Evolutionary conservation across 1,284 basidiomycete species (phyloP).

Genomic region (Ustilago cynodontis): DNA sequence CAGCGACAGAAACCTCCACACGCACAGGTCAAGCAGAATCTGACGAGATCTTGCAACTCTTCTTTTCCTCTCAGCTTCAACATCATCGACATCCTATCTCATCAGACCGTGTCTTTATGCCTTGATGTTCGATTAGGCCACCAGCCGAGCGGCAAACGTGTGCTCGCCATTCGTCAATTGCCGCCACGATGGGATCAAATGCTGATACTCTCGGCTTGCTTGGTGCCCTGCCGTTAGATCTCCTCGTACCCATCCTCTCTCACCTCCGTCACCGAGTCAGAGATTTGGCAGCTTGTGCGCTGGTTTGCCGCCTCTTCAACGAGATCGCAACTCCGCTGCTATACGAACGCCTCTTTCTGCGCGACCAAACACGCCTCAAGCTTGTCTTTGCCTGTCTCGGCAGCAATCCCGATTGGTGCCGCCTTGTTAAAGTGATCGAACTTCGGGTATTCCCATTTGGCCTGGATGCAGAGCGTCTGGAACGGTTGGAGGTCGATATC

Average conservation of each 20-base stretch:
- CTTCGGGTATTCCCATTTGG: constrained; percentile 66
- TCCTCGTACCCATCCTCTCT: constrained; percentile 54
- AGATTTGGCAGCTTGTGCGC: constrained; percentile 59
- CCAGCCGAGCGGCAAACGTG: not conserved
- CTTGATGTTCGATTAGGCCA: not conserved
- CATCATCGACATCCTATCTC: not conserved
- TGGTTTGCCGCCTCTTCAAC: constrained; percentile 45
- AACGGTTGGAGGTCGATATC: constrained; percentile 58
- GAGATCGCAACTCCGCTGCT: constrained; percentile 52
- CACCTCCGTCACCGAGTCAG: constrained; percentile 51
- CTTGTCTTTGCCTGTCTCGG: constrained; percentile 59
- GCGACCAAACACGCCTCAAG: constrained; percentile 60
- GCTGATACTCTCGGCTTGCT: constrained; percentile 19
- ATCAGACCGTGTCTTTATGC: not conserved
- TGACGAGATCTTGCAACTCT: not conserved
- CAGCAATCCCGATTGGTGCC: constrained; percentile 38
- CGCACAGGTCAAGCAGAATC: constrained; percentile 9
- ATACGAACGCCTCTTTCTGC: constrained; percentile 65
- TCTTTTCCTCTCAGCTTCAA: constrained; percentile 1
- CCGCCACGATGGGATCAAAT: constrained; percentile 7
- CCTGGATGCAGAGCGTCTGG: constrained; percentile 60
- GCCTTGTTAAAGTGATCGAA: constrained; percentile 57
- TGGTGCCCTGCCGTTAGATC: constrained; percentile 56
- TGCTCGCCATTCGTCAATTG: constrained; percentile 17
- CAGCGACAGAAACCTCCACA: constrained; percentile 24